Evolutionary conservation across 805 yeast species (phyloP), one percentile per base, ranked within the genome.

Genomic region (Yamadazyma philogaea): DNA sequence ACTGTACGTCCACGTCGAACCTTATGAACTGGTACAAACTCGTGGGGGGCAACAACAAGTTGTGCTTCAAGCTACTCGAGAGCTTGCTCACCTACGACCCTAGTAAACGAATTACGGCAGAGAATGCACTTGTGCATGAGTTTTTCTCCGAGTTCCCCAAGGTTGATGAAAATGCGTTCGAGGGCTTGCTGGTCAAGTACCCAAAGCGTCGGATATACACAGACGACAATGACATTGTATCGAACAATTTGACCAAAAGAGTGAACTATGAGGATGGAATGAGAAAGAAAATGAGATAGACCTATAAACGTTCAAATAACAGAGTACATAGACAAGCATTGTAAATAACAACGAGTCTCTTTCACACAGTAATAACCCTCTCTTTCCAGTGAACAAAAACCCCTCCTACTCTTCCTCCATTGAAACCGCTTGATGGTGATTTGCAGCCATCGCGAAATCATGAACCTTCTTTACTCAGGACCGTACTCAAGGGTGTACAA

Each of bases 181-280:
- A 83, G 46, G 84, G 86, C 1, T 75, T 82, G 44, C 75, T 71
- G 30, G 73, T 81, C 55, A 81, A 78, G 50, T 93, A 93, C 57
- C 98, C 99, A 2, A 76, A 81, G 24, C 72, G 99, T 50, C 76
- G 96, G 52, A 88, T 91, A 22, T 87, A 87, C 52, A 82, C 87
- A 16, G 95, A 87, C 54, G 96, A 89, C 59, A 82, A 81, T 51
- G 96, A 89, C 61, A 87, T 88, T 38, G 57, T 61, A 48, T 70
- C 62, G 39, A 63, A 58, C 44, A 46, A 43, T 30, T 28, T 42
- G 18, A 20, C 33, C 37, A 47, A 48, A n/a, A 40, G 46, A 33
- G 38, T 42, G 14, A 44, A 37, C n/a, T 50, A 50, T 43, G 61
- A 56, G 37, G 60, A 53, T 26, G 44, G 45, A 20, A 44, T 41